Conservation (phyloP, 1,139 yeast genomes). For the Nakaseomyces nivariensis region DNA sequence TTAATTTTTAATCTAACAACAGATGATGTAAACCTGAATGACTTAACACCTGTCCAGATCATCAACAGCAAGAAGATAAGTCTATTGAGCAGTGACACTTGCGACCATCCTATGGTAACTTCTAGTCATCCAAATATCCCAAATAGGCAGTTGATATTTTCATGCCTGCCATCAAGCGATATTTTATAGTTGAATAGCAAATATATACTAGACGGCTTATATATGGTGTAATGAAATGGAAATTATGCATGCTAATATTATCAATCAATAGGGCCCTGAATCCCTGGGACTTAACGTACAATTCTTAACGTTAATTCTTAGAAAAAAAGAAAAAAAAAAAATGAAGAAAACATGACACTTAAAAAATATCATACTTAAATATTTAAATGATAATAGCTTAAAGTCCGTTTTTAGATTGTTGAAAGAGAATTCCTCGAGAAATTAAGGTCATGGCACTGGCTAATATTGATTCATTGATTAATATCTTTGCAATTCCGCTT, state of each 20-base stretch:
- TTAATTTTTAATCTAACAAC: conserved; percentile 55
- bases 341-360: no score
- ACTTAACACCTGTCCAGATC: conserved; percentile 51
- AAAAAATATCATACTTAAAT: no score
- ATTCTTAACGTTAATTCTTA: no score
- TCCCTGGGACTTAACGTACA: no score
- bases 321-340: no score
- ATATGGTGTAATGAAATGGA: no score
- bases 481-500: background rate
- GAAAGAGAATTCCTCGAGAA: background rate
- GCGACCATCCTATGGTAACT: conserved; percentile 39
- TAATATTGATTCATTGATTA: background rate
- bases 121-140: conserved; percentile 64
- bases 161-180: conserved; percentile 9
- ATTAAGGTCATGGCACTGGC: background rate
- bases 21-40: conserved; percentile 17
- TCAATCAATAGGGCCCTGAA: no score
- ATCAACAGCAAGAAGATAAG: conserved; percentile 59
- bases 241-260: no score
- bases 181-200: background rate
- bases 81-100: conserved; percentile 35
- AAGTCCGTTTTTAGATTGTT: no score
- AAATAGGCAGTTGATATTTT: conserved; percentile 52
- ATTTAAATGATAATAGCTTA: no score
- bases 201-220: no score